These are phyloP conservation scores for Arthrobotrys conoides DNA, from an alignment of 2,329 filamentous ascomycete species.

Conservation along the genomic window DNA sequence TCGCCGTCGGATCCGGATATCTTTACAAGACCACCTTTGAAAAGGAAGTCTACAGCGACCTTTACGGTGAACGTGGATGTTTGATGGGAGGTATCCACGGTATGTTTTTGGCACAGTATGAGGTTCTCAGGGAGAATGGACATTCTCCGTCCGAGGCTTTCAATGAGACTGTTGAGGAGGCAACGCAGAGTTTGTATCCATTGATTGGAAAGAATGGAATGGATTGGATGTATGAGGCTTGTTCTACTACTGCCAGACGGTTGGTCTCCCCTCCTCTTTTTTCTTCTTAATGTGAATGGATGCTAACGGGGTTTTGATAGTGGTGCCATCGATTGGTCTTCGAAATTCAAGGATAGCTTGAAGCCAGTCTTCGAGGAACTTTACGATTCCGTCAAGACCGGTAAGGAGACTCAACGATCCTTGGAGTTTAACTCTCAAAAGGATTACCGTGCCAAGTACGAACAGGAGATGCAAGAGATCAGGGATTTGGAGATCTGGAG, in stretches of 20 bases:
- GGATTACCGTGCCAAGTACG: conserved; percentile 97
- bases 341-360: conserved; percentile 95
- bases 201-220: conserved; percentile 95
- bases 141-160: conserved; percentile 98
- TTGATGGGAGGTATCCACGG: conserved; percentile 99
- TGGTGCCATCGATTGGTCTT: conserved; percentile 98
- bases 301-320: conserved; percentile 66
- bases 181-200: conserved; percentile 97
- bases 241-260: conserved; percentile 95
- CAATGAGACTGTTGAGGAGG: conserved; percentile 99
- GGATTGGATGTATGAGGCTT: conserved; percentile 99
- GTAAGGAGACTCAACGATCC: conserved; percentile 93
- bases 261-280: not conserved
- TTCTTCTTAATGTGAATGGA: not conserved
- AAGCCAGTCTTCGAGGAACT: conserved; percentile 99
- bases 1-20: conserved; percentile 95
- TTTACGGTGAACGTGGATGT: conserved; percentile 99
- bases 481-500: conserved; percentile 98
- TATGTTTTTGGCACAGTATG: conserved; percentile 99
- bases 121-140: conserved; percentile 98
- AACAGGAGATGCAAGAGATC: conserved; percentile 99
- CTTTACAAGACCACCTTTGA: conserved; percentile 99
- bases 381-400: conserved; percentile 91
- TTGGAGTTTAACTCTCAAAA: conserved; percentile 96
- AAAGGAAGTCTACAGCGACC: conserved; percentile 99